Evolutionary conservation across 2,329 filamentous ascomycete species (phyloP), one percentile per base, ranked within the genome.

Genomic region (Ophiostoma sp.): DNA sequence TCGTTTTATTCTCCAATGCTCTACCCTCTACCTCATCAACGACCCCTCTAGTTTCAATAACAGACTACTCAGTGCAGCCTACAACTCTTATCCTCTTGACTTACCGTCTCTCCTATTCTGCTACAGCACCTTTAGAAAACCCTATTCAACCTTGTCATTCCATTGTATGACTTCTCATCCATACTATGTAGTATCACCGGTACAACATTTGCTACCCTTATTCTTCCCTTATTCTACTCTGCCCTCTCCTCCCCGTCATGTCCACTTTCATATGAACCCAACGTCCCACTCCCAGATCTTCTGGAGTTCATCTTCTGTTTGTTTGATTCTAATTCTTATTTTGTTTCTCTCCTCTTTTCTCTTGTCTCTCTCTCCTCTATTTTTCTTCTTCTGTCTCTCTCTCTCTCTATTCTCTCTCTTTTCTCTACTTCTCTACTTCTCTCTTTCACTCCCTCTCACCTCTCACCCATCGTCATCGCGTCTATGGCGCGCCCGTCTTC

Each of bases 241-340:
- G 44, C 52, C n/a, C 10, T 57, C n/a, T 57, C n/a, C n/a, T 57
- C 52, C 52, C 52, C 52, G 11, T 23, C n/a, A 57, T 57, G 23
- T 27, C 52, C 52, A 57, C 52, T 57, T 57, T 57, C 52, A 31
- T 57, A 57, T 57, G 57, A 62, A 33, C 57, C 57, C 15, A 31
- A 15, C 11, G 57, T 62, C 27, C 27, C 57, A 62, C 57, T 67
- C 48, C 31, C 67, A 67, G 48, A 48, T 44, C 44, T 57, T 3
- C 31, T 65, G 27, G 8, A 11, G 33, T 57, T 52, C 48, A 44
- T 33, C 41, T 15, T 10, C 23, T 17, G 6, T 35, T 31, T 27
- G 23, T 27, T 35, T 67, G 35, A 23, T 11, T 54, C 23, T n/a
- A 13, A 10, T 35, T 35, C 23, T 68, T 27, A 65, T 54, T 23